Evolutionary conservation across 108 stramenopile species (phyloP), one percentile per base, ranked within the genome.

Genomic region (Discostella stelligeroides): DNA sequence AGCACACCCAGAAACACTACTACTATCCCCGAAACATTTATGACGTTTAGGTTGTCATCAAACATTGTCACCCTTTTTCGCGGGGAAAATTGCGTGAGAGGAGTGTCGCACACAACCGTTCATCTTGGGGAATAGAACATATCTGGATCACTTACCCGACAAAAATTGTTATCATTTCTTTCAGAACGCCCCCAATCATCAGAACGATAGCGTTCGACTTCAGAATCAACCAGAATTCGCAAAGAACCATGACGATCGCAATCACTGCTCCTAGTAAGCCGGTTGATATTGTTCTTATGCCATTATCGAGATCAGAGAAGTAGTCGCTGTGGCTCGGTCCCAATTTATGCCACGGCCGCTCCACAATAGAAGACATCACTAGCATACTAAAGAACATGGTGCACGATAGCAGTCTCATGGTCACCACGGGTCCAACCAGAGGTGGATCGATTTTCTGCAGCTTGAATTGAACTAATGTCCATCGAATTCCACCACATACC

Each of bases 111-210:
- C 43, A 70, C 14, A 46, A n/a, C 6, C 24, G 50, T 2, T 63
- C 34, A 21, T 7, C 13, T 60, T 38, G n/a, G n/a, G n/a, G n/a
- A n/a, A n/a, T n/a, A n/a, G n/a, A 10, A 59, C 23, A 21, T 21
- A 7, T 2, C 17, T 5, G 34, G 11, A 47, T 11, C 49, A 80
- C 82, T 66, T 40, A 86, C 80, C 95, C 95, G 51, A 94, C 73
- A 30, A 88, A 28, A 38, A 96, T 96, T 25, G 92, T 96, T 24
- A 86, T 80, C 53, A 96, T 72, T 66, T 96, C 95, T 66, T 96
- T 96, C 14, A 93, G 67, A 38, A 96, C 95, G 18, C 95, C 95
- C 56, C 95, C 95, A 63, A 96, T 92, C 92, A 92, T 96, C 59
- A 96, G 64, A 62, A 96, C 82, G 25, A 96, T 80, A 2, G 95